Conservation (phyloP, 192 early-diverging fungal species). For the Rhizophagus clarus region DNA sequence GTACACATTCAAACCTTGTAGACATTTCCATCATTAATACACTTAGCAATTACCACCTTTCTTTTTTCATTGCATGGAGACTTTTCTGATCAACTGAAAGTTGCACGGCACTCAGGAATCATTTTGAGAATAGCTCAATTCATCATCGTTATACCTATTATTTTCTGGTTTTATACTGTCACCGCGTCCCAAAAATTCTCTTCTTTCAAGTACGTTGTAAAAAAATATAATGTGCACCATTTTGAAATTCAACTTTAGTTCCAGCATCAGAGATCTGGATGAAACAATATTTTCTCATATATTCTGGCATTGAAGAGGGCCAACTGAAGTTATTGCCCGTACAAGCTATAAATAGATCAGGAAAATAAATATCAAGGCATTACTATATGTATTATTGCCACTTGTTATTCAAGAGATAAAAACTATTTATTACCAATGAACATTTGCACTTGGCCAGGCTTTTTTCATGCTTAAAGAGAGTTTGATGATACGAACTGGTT, state of each 20-base stretch:
- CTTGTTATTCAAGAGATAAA: neutral
- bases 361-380: neutral
- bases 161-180: slow-evolving; percentile 5
- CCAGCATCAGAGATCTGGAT: neutral
- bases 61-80: slow-evolving; percentile 9
- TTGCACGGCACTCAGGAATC: slow-evolving; percentile 21
- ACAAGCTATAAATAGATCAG: slow-evolving; percentile 4
- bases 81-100: slow-evolving; percentile 6
- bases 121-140: slow-evolving; percentile 8
- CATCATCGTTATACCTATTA: slow-evolving; percentile 20
- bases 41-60: slow-evolving; percentile 12
- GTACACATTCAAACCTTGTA: slow-evolving; percentile 30
- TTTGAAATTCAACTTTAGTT: neutral
- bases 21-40: slow-evolving; percentile 10
- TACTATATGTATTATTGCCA: neutral
- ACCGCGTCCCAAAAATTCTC: slow-evolving; percentile 4
- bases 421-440: neutral
- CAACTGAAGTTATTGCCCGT: neutral
- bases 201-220: slow-evolving; percentile 1
- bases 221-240: slow-evolving; percentile 16
- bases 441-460: neutral
- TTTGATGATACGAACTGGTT: too few species aligned
- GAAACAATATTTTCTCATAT: neutral
- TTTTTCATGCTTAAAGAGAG: neutral
- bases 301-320: slow-evolving; percentile 17